phyloP scores from a whole-genome alignment of 305 asterid genomes.

The Fraxinus paxiana region DNA sequence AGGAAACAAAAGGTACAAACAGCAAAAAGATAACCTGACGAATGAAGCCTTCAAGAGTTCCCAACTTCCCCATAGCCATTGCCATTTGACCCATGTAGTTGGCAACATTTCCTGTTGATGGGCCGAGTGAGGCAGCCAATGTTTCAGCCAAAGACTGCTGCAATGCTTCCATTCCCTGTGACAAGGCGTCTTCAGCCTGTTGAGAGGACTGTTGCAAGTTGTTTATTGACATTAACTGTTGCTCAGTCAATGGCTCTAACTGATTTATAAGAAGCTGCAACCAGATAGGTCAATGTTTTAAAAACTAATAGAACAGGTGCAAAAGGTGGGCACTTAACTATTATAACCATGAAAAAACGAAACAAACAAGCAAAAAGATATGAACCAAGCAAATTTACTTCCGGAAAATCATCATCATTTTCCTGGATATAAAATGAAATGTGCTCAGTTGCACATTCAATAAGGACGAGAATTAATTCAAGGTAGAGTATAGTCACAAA shows the following conservation, averaged over 20 bases:
- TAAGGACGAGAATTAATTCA: not conserved
- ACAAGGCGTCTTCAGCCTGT: conserved; percentile 63
- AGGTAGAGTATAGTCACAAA: not conserved
- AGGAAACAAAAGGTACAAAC: not conserved
- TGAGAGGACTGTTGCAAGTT: conserved; percentile 64
- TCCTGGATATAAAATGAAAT: not conserved
- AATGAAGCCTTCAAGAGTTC: conserved; percentile 69
- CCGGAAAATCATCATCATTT: not conserved
- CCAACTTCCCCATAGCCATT: conserved; percentile 74
- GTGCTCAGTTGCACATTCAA: not conserved
- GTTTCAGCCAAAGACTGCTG: conserved; percentile 70
- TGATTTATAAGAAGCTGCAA: conserved; percentile 60
- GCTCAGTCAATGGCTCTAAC: conserved; percentile 68
- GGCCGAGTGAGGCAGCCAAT: conserved; percentile 57
- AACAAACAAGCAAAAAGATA: not conserved
- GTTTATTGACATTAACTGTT: conserved; percentile 54
- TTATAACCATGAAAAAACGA: not conserved
- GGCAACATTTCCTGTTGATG: conserved; percentile 61
- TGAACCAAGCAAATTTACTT: not conserved
- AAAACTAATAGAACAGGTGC: not conserved
- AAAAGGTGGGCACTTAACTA: not conserved
- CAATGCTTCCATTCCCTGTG: conserved; percentile 71
- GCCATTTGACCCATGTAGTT: conserved; percentile 83
- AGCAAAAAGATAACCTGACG: conserved; percentile 45
- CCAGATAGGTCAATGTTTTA: conserved; percentile 6